These are phyloP conservation scores for Macrotyloma uniflorum DNA, from an alignment of 306 rosid genomes.

Conservation along the genomic window DNA sequence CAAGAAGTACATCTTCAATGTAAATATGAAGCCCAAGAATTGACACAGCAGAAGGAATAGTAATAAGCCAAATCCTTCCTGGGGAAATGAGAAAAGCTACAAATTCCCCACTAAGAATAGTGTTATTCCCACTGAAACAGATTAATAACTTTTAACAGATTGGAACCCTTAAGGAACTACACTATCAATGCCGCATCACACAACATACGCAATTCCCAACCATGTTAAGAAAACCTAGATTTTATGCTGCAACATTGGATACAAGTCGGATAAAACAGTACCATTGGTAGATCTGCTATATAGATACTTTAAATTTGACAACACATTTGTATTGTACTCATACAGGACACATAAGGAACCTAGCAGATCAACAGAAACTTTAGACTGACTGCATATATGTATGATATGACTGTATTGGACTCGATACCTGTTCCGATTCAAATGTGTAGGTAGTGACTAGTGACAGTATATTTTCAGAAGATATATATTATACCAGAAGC, in stretches of 20 bases:
- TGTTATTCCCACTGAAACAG: slow-evolving; percentile 10
- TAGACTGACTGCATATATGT: background rate
- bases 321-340: background rate
- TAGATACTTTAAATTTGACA: background rate
- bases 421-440: background rate
- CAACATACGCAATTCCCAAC: slow-evolving; percentile 21
- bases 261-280: slow-evolving; percentile 3
- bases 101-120: background rate
- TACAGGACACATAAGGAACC: background rate
- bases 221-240: slow-evolving; percentile 25
- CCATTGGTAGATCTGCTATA: background rate
- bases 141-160: slow-evolving; percentile 14
- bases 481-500: background rate
- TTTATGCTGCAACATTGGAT: background rate
- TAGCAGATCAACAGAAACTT: background rate
- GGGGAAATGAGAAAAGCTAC: background rate
- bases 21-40: slow-evolving; percentile 31
- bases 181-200: background rate
- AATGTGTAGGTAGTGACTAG: background rate
- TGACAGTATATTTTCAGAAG: background rate
- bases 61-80: background rate
- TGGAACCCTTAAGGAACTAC: slow-evolving; percentile 11
- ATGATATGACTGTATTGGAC: background rate
- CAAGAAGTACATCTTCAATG: slow-evolving; percentile 29
- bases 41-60: slow-evolving; percentile 10